A percentile compares a stretch with the other conserved stretches of the same genome.
Evolutionary conservation across 306 rosid genomes (phyloP).

Genomic region (Cucumis hystrix): DNA sequence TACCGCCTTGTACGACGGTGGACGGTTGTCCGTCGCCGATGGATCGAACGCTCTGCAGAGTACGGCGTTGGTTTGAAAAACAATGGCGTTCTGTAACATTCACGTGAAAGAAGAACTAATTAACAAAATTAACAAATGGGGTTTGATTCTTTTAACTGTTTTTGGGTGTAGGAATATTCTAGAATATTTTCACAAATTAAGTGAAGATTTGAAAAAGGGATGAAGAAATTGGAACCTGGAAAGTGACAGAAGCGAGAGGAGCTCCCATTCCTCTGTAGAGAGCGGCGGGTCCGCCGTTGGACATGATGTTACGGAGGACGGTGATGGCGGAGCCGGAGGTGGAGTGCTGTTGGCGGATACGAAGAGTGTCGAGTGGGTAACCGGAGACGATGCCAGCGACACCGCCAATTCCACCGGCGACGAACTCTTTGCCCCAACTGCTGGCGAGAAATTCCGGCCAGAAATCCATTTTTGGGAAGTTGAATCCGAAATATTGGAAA

Average conservation of each 20-base stretch:
- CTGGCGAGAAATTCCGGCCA: slow-evolving; percentile 76
- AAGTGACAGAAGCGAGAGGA: slow-evolving; percentile 73
- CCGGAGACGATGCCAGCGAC: slow-evolving; percentile 75
- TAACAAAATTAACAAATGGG: not conserved
- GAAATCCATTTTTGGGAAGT: slow-evolving; percentile 33
- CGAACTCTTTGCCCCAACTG: slow-evolving; percentile 77
- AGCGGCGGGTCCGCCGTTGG: slow-evolving; percentile 53
- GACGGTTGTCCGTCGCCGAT: slow-evolving; percentile 26
- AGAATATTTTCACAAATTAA: not conserved
- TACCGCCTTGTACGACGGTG: slow-evolving; percentile 66
- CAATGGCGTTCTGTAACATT: slow-evolving; percentile 59
- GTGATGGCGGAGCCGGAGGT: slow-evolving; percentile 37
- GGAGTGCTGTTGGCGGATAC: slow-evolving; percentile 46
- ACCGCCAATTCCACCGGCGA: slow-evolving; percentile 88
- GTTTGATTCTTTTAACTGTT: not conserved
- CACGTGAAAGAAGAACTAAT: not conserved
- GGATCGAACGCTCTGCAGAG: slow-evolving; percentile 56
- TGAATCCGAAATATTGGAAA: not conserved
- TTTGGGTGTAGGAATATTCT: not conserved
- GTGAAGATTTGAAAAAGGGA: not conserved
- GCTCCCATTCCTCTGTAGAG: slow-evolving; percentile 83
- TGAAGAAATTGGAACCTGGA: slow-evolving; percentile 34
- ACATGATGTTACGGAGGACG: slow-evolving; percentile 40
- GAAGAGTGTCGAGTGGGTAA: slow-evolving; percentile 72
- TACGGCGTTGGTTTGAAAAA: slow-evolving; percentile 62